Base-by-base conservation (phyloP, 2,329 filamentous ascomycete species). In the Aphanocladium album region DNA sequence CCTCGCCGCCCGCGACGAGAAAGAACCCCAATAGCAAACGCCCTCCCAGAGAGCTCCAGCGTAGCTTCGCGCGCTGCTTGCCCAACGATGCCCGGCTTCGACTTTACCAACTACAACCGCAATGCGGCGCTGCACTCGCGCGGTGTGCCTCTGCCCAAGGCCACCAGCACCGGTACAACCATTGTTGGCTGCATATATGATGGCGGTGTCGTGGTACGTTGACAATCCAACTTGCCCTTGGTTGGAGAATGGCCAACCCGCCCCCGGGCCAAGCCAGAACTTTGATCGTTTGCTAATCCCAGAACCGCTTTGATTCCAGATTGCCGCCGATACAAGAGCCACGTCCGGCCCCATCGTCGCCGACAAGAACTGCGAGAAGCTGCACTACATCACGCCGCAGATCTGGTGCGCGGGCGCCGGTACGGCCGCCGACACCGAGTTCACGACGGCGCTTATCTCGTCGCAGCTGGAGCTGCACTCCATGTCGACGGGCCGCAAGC, bases 331-430 rank as follows among this genome's bases (percentile, higher is more conserved):
- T 79, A 99, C 95, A 67, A 87, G 95, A 85, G 95, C 95, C 65
- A 99, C 95, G 51, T 96, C 90, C 66, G 95, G 95, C 39, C 93
- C 95, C 67, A 99, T 99, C 78, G 95, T 99, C 69, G 96, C 96
- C 77, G 95, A 99, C 86, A 99, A 99, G 91, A 99, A 99, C 85
- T 98, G 95, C 82, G 93, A 99, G 81, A 99, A 99, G 82, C 88
- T 99, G 66, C 95, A 99, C 81, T 99, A 96, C 83, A 99, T 99
- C 76, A 84, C 95, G 47, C 93, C 95, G 62, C 92, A 97, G 77
- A 99, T 99, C 78, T 99, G 95, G 95, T 99, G 95, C 79, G 95
- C 95, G 11, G 95, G 95, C 69, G 96, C 95, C 68, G 95, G 96
- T 76, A 99, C 95, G 56, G 95, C 95, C 64, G 95, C 95, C 70